These are phyloP conservation scores for Dactylellina haptotyla DNA, from an alignment of 2,329 filamentous ascomycete species.

Conservation along the genomic window DNA sequence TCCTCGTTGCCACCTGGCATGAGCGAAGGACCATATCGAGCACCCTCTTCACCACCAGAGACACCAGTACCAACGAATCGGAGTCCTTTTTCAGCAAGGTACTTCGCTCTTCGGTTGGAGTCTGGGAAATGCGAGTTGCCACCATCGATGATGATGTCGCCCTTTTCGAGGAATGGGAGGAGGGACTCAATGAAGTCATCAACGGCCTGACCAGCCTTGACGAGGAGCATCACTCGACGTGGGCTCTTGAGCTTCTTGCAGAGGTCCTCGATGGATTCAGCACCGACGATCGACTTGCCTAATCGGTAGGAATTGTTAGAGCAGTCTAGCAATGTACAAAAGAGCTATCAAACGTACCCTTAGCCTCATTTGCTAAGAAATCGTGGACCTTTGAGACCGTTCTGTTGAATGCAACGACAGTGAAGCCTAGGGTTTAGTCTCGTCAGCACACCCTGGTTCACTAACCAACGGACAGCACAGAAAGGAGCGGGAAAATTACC, in stretches of 20 bases:
- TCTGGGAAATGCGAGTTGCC: slow-evolving; percentile 99
- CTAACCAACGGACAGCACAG: neutral
- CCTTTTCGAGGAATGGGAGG: slow-evolving; percentile 80
- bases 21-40: slow-evolving; percentile 93
- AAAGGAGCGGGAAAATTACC: slow-evolving; percentile 59
- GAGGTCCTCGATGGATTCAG: slow-evolving; percentile 93
- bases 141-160: slow-evolving; percentile 99
- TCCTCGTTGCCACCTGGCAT: slow-evolving; percentile 99
- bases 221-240: slow-evolving; percentile 96
- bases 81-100: slow-evolving; percentile 86
- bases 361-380: slow-evolving; percentile 89
- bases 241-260: slow-evolving; percentile 96
- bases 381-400: slow-evolving; percentile 97
- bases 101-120: slow-evolving; percentile 94
- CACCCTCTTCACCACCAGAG: slow-evolving; percentile 99
- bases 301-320: slow-evolving; percentile 61
- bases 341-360: slow-evolving; percentile 66
- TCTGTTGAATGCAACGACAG: slow-evolving; percentile 97
- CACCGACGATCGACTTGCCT: slow-evolving; percentile 94
- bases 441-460: slow-evolving; percentile 53
- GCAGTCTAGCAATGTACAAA: neutral
- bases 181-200: slow-evolving; percentile 99
- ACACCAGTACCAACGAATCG: slow-evolving; percentile 97
- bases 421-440: slow-evolving; percentile 73
- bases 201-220: slow-evolving; percentile 97